Base-by-base conservation (phyloP, 768 basidiomycete species). In the Paxillus ammoniavirescens region DNA sequence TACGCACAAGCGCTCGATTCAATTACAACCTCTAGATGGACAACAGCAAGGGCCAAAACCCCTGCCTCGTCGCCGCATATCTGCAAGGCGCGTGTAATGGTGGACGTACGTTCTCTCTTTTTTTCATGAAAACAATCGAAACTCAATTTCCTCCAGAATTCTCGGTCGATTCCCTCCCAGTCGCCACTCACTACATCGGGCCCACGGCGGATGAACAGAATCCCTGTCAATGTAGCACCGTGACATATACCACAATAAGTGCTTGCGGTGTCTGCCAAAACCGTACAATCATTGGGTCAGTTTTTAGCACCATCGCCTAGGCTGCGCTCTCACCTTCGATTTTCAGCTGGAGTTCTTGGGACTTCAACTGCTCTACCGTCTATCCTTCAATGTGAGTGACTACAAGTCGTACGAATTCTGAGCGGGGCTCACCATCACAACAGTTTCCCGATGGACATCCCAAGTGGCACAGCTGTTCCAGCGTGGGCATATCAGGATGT, bases 401-500 rank as follows among this genome's bases (percentile, higher is more conserved):
- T 21, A 23, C 48, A 4, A 52, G 5, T 49, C 5, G 12, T 21
- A 5, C 35, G 2, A 8, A 28, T 21, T 46, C 36, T 12, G 21
- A n/a, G 10, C 21, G 2, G 17, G 17, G 15, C 26, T 57, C 12
- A 59, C 15, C 9, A 28, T 28, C 42, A 7, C 52, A 18, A 50
- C 40, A 81, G 81, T n/a, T 84, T 71, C 55, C 78, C 82, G 0
- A 48, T 68, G 13, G 60, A 66, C n/a, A 66, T 86, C 45, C 84
- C 85, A 2, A 54, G 60, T 0, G 77, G 76, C 8, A 73, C 79
- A 2, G 68, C 72, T 10, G 74, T 87, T 17, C 85, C 84, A 8
- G 76, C 75, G 10, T 87, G 85, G 85, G 84, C 84, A 12, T 87
- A 79, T 55, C 67, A 80, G 33, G 77, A 83, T 52, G 77, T 86